phyloP scores from a whole-genome alignment of 495 filamentous ascomycete species.

The Cercophora samala region DNA sequence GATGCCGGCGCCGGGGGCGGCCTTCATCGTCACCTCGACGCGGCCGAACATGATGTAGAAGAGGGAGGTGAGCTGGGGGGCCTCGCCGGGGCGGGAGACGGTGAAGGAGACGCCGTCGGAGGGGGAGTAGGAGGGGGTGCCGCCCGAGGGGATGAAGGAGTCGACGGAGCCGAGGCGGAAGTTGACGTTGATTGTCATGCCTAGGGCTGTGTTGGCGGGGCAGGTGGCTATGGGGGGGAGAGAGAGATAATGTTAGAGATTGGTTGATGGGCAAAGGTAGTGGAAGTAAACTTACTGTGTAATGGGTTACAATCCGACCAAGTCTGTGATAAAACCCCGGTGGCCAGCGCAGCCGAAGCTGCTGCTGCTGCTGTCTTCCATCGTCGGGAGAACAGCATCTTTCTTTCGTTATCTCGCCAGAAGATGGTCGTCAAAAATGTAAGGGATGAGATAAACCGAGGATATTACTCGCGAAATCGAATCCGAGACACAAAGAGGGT shows the following conservation, averaged over 20 bases:
- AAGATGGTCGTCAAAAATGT: not conserved
- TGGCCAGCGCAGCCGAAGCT: constrained; percentile 19
- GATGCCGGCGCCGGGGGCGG: constrained; percentile 67
- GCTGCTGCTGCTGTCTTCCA: constrained; percentile 24
- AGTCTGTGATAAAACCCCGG: constrained; percentile 28
- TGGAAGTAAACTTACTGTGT: constrained; percentile 21
- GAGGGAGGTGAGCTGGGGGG: constrained; percentile 70
- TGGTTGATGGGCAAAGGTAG: not conserved
- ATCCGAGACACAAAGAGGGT: too few species aligned
- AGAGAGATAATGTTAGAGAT: constrained; percentile 18
- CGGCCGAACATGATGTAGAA: constrained; percentile 87
- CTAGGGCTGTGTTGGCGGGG: constrained; percentile 75
- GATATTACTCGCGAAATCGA: too few species aligned
- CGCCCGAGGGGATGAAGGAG: constrained; percentile 67
- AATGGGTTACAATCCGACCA: constrained; percentile 37
- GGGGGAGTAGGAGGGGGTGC: constrained; percentile 61
- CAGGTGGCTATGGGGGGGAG: constrained; percentile 50
- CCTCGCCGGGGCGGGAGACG: constrained; percentile 76
- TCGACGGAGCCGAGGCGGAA: constrained; percentile 69
- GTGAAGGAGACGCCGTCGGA: constrained; percentile 78
- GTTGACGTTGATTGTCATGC: constrained; percentile 72
- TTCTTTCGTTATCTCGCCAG: not conserved
- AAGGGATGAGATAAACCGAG: not conserved
- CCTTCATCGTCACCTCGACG: constrained; percentile 67
- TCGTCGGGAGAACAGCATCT: constrained; percentile 18